Evolutionary conservation across 192 early-diverging fungal genomes (phyloP).

Genomic region (Lobosporangium transversale): DNA sequence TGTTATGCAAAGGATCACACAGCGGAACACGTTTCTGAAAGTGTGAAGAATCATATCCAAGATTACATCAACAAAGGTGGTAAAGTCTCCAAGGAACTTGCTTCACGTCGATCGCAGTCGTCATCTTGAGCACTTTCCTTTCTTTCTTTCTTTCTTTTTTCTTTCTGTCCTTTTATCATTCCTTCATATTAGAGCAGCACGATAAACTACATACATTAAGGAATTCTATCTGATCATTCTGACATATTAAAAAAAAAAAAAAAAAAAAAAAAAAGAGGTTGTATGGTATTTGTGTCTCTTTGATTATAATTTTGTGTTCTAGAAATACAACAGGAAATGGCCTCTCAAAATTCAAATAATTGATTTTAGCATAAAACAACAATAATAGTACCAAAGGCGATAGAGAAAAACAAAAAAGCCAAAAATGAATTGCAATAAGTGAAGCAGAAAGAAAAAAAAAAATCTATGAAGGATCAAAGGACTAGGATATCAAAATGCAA

Average conservation of each 20-base stretch:
- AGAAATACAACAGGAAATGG: too few relatives aligned
- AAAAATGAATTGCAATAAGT: neutral
- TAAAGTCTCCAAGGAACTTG: slow-evolving; percentile 20
- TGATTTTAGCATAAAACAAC: too few relatives aligned
- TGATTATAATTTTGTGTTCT: neutral
- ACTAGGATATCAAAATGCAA: neutral
- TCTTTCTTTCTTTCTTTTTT: neutral
- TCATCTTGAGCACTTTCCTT: neutral
- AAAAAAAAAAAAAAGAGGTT: neutral
- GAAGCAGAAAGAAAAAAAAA: neutral
- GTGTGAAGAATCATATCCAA: slow-evolving; percentile 61
- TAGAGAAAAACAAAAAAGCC: neutral
- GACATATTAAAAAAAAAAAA: neutral
- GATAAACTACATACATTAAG: too few relatives aligned
- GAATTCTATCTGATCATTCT: too few relatives aligned
- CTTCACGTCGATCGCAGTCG: neutral
- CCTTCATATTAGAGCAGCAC: too few relatives aligned
- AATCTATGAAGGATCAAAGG: neutral
- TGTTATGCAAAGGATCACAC: slow-evolving; percentile 89
- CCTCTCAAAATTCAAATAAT: too few relatives aligned
- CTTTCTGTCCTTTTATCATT: too few relatives aligned
- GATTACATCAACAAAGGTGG: slow-evolving; percentile 60
- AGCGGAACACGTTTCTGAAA: slow-evolving; percentile 67
- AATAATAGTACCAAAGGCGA: too few relatives aligned
- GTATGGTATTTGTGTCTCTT: too few relatives aligned